A percentile compares a stretch with the other conserved stretches of the same genome.
Conservation (phyloP, 2,329 filamentous ascomycete genomes). For the Trichoderma sp. region DNA sequence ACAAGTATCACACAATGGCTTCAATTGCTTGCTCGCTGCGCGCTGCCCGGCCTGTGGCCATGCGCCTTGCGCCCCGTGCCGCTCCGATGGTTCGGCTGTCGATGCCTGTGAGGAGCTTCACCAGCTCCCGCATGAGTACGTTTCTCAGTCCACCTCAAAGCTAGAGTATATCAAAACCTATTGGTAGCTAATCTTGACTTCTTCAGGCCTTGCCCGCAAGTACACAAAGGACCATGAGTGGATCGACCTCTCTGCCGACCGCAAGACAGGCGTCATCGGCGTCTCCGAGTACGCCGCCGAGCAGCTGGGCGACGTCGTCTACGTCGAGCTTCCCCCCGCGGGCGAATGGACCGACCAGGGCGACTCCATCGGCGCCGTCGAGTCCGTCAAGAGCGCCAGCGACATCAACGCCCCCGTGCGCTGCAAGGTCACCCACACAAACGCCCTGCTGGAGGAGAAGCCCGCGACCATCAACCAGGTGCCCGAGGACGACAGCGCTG, state of each 20-base stretch:
- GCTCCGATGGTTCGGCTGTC: conserved; percentile 41
- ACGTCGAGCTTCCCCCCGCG: conserved; percentile 82
- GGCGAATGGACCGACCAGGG: conserved; percentile 65
- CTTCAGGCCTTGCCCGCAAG: conserved; percentile 65
- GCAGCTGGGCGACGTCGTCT: conserved; percentile 93
- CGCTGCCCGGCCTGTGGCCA: conserved; percentile 47
- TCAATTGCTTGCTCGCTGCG: conserved; percentile 59
- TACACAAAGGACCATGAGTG: conserved; percentile 99
- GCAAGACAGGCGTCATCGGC: conserved; percentile 76
- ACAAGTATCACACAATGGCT: conserved; percentile 46
- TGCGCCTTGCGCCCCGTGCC: conserved; percentile 39
- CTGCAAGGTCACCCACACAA: conserved; percentile 73
- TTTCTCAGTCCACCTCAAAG: neutral
- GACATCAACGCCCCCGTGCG: conserved; percentile 89
- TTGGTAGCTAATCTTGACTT: too few species aligned
- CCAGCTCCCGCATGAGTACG: conserved; percentile 41
- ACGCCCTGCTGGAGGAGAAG: conserved; percentile 75
- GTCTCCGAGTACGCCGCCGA: conserved; percentile 91
- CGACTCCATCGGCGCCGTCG: conserved; percentile 88
- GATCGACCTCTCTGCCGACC: conserved; percentile 83
- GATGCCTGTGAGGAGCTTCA: conserved; percentile 39
- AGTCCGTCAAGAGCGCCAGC: conserved; percentile 97
- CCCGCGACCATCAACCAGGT: conserved; percentile 85
- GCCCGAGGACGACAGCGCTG: conserved; percentile 72
- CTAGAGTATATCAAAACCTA: too few species aligned